Base-by-base conservation (phyloP, 345 rosid genomes). In the Syzygium grande region DNA sequence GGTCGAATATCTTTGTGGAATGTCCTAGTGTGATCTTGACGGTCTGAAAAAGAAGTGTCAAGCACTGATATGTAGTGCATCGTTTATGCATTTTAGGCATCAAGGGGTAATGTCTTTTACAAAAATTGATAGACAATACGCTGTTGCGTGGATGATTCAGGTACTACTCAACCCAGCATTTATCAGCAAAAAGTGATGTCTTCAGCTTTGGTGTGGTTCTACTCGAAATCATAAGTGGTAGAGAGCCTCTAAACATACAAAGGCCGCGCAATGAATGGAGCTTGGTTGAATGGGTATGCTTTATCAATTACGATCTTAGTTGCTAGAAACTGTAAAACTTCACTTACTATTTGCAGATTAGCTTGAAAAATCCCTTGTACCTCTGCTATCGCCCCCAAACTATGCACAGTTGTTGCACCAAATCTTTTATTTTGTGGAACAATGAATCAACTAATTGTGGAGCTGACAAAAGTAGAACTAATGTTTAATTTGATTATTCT, bases 131-230 rank as follows among this genome's bases (percentile, higher is more conserved):
- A 23, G 78, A 43, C 77, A 51, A 53, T 30, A 55, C 83, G 41
- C 51, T 83, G 84, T 84, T 21, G 87, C 51, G 52, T 11, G 54
- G 88, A n/a, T 22, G 56, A 54, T 77, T 84, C 93, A 95, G 95
- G 94, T 95, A 95, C 86, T 95, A 94, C 43, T 95, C 96, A 53
- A 95, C 95, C 73, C 96, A 93, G 84, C 95, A 91, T 86, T 89
- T 95, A 88, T 92, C 96, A 56, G 95, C 94, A 55, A 95, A 95
- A 89, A 94, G 97, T 58, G 96, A 94, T 54, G 96, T 94, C 90
- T 95, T 92, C 86, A 94, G 97, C 92, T 95, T 94, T 68, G 96
- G 95, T 34, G 96, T 94, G 30, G 96, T 94, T 89, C 92, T 95
- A 46, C 96, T 95, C 6, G 95, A 95, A 90, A 95, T 94, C 34